Percentiles rank a stretch among this genome's conserved stretches.
phyloP scores from a whole-genome alignment of 2,329 filamentous ascomycete species.

The Trichoderma sp. region DNA sequence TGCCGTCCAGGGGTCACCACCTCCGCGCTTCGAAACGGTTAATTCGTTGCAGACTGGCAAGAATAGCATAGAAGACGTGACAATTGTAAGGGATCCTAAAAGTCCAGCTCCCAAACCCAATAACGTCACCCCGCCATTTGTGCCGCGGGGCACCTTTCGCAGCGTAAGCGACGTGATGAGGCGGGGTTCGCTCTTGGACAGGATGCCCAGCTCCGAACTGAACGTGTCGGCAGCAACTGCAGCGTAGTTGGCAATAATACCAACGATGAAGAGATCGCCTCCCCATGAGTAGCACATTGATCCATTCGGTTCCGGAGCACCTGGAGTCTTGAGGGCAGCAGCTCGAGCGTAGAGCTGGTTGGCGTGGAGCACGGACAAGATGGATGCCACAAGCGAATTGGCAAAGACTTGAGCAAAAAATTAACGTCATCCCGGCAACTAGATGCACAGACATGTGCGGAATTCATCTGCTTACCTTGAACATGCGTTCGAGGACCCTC shows the following conservation, averaged over 20 bases:
- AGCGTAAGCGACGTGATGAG: conserved; percentile 80
- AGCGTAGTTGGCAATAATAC: conserved; percentile 80
- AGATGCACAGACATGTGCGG: not conserved
- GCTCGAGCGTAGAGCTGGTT: conserved; percentile 55
- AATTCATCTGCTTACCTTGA: conserved; percentile 54
- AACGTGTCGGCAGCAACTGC: conserved; percentile 92
- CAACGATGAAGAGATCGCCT: conserved; percentile 62
- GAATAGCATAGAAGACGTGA: conserved; percentile 62
- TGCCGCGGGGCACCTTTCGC: conserved; percentile 80
- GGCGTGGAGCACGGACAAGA: conserved; percentile 59
- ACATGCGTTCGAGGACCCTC: conserved; percentile 81
- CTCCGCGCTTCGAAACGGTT: conserved; percentile 39
- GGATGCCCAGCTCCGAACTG: conserved; percentile 90
- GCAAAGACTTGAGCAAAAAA: conserved; percentile 60
- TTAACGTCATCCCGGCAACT: not conserved
- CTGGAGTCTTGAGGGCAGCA: conserved; percentile 38
- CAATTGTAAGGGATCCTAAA: conserved; percentile 69
- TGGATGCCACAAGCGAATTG: conserved; percentile 77
- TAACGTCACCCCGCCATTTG: conserved; percentile 86
- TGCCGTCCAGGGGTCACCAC: conserved; percentile 49
- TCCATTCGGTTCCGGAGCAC: conserved; percentile 35
- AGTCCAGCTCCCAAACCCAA: conserved; percentile 72
- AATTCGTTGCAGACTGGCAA: conserved; percentile 63
- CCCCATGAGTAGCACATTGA: conserved; percentile 58
- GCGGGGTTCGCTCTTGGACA: conserved; percentile 71